Evolutionary conservation across 352 stramenopile genomes (phyloP), one percentile per base, ranked within the genome.

Genomic region (Phytophthora hybrid): DNA sequence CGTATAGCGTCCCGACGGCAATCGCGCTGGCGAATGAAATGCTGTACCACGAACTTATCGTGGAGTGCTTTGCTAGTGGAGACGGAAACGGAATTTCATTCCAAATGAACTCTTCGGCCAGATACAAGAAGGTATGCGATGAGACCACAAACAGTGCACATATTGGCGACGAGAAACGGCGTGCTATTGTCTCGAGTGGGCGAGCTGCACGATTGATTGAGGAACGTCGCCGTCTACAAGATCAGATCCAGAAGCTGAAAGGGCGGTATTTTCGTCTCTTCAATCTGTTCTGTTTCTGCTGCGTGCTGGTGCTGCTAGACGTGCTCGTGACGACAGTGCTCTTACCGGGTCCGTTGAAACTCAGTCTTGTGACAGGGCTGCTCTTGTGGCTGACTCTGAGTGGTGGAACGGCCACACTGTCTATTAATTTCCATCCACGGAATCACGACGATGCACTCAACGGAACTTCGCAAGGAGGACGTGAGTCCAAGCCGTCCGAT

Each of bases 1-100:
- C 77, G 9, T 79, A 79, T 29, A 89, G 78, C 62, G 76, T 86
- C 19, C 52, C 80, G 21, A 86, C 82, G 18, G 78, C 78, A 5
- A 62, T 87, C 3, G 62, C 63, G 0, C 59, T 87, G 13, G 76
- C 68, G 9, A 79, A 82, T 51, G 67, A 81, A 37, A 56, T 89
- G 66, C 19, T 87, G 1, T 60, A 63, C 47, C 64, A 75, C 61
- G 64, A 76, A 5, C 39, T 78, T 57, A 83, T 89, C 21, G 34
- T 74, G 14, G 59, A 70, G 46, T 70, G 64, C 46, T 67, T 41
- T 69, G 52, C 47, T 32, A 62, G 60, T 29, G 52, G 53, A 14
- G 55, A 73, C 52, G 53, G 23, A 44, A 37, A 32, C 8, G 56
- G 8, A 19, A 16, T 41, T 2, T 57, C 59, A 4, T 83, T 76